Evolutionary conservation across 2,329 filamentous ascomycete species (phyloP).

Genomic region (Aspergillus floridensis): DNA sequence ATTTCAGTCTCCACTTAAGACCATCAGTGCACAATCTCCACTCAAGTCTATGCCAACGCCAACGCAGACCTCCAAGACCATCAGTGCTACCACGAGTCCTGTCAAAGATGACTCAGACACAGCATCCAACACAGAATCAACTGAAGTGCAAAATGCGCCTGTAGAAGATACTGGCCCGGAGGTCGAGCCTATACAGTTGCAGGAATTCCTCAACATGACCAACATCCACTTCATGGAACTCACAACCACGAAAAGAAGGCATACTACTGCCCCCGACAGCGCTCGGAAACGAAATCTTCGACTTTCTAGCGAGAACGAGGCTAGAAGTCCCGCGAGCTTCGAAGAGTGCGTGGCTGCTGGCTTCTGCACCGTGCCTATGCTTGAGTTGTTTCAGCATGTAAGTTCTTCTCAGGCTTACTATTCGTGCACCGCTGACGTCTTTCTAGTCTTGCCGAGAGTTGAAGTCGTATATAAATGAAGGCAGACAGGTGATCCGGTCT

Average conservation of each 20-base stretch:
- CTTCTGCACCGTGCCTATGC: conserved; percentile 86
- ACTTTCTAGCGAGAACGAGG: conserved; percentile 25
- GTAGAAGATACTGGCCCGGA: conserved; percentile 47
- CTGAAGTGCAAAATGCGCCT: conserved; percentile 47
- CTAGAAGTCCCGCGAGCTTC: conserved; percentile 44
- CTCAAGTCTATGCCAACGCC: conserved; percentile 55
- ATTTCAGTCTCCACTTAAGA: conserved; percentile 49
- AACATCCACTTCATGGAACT: conserved; percentile 98
- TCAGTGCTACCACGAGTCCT: conserved; percentile 37
- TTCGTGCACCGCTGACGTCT: conserved; percentile 25
- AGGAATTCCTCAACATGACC: conserved; percentile 92
- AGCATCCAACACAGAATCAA: conserved; percentile 40
- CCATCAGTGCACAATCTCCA: conserved; percentile 45
- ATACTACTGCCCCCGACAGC: conserved; percentile 67
- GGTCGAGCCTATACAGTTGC: conserved; percentile 70
- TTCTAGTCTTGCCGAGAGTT: conserved; percentile 78
- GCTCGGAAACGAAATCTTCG: conserved; percentile 31
- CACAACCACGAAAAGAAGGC: conserved; percentile 88
- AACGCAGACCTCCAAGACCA: conserved; percentile 40
- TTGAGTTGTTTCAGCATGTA: conserved; percentile 90
- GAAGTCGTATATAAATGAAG: conserved; percentile 94
- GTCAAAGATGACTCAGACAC: conserved; percentile 25
- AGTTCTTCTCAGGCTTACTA: conserved; percentile 29
- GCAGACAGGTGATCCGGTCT: conserved; percentile 81
- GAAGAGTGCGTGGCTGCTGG: conserved; percentile 83